These are phyloP conservation scores for Alternaria sp. DNA, from an alignment of 2,329 filamentous ascomycete genomes.

Conservation along the genomic window DNA sequence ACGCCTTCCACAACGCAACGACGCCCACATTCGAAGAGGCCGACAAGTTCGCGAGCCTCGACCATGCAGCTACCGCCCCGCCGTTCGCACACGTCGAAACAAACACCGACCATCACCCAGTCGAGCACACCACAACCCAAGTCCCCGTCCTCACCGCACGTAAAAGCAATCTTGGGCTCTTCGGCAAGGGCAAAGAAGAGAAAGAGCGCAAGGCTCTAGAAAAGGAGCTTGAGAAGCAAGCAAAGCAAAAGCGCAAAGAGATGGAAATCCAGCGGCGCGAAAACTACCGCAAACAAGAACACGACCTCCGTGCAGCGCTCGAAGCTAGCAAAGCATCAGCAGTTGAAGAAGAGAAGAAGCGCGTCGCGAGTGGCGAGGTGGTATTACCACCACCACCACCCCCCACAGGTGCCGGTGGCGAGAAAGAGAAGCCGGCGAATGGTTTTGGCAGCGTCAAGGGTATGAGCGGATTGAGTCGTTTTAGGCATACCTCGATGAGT, in stretches of 20 bases:
- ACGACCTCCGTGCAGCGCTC: slow-evolving; percentile 69
- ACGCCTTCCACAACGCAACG: slow-evolving; percentile 47
- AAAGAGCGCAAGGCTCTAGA: slow-evolving; percentile 67
- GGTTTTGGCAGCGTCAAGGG: slow-evolving; percentile 50
- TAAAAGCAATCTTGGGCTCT: slow-evolving; percentile 46
- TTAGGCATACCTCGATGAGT: slow-evolving; percentile 77
- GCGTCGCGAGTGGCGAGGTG: slow-evolving; percentile 26
- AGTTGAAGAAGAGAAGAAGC: slow-evolving; percentile 55
- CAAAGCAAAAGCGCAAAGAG: slow-evolving; percentile 60
- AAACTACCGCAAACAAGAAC: slow-evolving; percentile 65
- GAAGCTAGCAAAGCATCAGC: slow-evolving; percentile 72
- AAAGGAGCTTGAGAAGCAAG: slow-evolving; percentile 60
- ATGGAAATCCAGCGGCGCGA: slow-evolving; percentile 63
- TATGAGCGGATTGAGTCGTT: slow-evolving; percentile 65
- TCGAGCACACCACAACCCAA: slow-evolving; percentile 47
- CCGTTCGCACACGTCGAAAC: slow-evolving; percentile 50
- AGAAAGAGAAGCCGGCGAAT: slow-evolving; percentile 40
- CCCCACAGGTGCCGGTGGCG: slow-evolving; percentile 9
- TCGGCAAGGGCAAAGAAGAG: slow-evolving; percentile 72
- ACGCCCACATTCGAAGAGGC: slow-evolving; percentile 55
- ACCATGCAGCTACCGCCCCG: slow-evolving; percentile 71
- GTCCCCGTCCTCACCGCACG: slow-evolving; percentile 47
- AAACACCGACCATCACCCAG: slow-evolving; percentile 39
- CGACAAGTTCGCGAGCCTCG: slow-evolving; percentile 65
- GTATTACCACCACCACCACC: background rate